These are phyloP conservation scores for Dendrobium officinale DNA, from an alignment of 106 monocot species.

Conservation along the genomic window DNA sequence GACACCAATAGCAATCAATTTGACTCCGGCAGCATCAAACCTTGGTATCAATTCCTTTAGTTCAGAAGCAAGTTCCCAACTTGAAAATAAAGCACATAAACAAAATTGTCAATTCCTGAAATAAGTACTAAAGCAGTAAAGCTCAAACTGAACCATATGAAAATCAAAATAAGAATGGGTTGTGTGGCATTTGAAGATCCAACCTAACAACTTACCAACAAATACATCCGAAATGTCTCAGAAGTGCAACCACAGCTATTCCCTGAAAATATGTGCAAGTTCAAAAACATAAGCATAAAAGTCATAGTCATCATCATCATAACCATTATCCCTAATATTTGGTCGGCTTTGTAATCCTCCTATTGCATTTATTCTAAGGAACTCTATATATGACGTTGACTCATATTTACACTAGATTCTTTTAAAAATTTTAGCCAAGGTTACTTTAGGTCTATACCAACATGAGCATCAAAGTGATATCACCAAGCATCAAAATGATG, in stretches of 20 bases:
- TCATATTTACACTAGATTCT: not conserved
- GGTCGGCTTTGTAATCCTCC: not conserved
- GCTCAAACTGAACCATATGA: not conserved
- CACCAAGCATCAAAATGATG: not conserved
- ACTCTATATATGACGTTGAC: not conserved
- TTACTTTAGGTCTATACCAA: not conserved
- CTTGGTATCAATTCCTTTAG: constrained; percentile 45
- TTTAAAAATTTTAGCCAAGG: not conserved
- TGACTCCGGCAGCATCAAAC: constrained; percentile 78
- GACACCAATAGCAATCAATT: constrained; percentile 69
- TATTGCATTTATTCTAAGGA: not conserved
- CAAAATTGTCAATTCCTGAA: not conserved
- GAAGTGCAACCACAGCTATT: constrained; percentile 77
- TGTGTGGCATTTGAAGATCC: not conserved
- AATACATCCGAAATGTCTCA: constrained; percentile 88
- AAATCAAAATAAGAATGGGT: not conserved
- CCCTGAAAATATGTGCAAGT: constrained; percentile 27
- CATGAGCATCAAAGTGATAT: not conserved
- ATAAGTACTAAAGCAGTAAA: not conserved
- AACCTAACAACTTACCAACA: constrained; percentile 45
- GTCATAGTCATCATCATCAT: not conserved
- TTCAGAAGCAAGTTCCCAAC: constrained; percentile 84
- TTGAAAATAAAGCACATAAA: constrained; percentile 14
- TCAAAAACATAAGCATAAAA: not conserved
- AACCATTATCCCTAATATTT: not conserved